Evolutionary conservation across 2,329 filamentous ascomycete genomes (phyloP).

Genomic region (Alternaria infectoria): DNA sequence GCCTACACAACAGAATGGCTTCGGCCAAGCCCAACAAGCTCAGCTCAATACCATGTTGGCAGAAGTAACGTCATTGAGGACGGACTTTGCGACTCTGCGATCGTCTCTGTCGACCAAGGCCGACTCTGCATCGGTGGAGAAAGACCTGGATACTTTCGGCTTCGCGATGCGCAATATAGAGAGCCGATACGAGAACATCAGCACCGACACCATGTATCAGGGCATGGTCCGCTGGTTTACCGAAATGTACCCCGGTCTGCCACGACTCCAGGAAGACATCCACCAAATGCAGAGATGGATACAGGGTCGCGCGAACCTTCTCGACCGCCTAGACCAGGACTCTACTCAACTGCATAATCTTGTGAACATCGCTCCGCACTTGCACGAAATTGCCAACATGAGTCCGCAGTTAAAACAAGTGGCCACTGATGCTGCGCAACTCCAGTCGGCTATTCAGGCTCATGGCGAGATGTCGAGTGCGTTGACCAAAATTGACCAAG

Average conservation of each 20-base stretch:
- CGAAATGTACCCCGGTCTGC: conserved; percentile 20
- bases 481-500: neutral
- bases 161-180: conserved; percentile 18
- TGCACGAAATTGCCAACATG: neutral
- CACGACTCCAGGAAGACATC: conserved; percentile 9
- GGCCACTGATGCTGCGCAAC: neutral
- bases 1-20: neutral
- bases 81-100: neutral
- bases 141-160: conserved; percentile 7
- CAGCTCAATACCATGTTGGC: neutral
- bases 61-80: neutral
- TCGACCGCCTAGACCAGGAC: neutral
- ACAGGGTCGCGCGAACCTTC: neutral
- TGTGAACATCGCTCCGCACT: neutral
- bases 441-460: neutral
- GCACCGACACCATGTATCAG: conserved; percentile 26
- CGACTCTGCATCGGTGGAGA: neutral
- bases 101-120: neutral
- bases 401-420: neutral
- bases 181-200: conserved; percentile 35
- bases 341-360: conserved; percentile 2
- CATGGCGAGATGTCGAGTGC: neutral
- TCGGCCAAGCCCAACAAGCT: neutral
- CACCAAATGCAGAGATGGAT: conserved; percentile 6
- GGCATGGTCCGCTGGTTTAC: conserved; percentile 34